A percentile compares a stretch with the other conserved stretches of the same genome.
Conservation (phyloP, 192 early-diverging fungal species). For the Dispira simplex region DNA sequence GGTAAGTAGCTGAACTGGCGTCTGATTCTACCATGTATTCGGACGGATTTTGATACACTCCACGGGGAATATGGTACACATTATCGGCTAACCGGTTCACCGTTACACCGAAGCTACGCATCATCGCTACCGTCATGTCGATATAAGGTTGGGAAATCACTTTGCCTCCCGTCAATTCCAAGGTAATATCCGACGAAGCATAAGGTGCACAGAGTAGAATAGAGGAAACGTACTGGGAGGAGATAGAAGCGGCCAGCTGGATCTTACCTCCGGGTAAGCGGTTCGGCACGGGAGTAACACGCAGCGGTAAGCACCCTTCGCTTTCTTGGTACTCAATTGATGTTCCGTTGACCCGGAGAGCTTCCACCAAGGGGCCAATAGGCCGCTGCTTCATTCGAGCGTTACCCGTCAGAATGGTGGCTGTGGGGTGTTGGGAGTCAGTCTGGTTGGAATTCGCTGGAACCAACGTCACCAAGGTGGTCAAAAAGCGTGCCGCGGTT, state of each 20-base stretch:
- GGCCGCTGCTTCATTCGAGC: constrained; percentile 97
- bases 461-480: constrained; percentile 69
- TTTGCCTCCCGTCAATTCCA: constrained; percentile 78
- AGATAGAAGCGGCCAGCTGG: constrained; percentile 79
- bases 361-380: constrained; percentile 74
- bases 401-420: constrained; percentile 78
- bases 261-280: constrained; percentile 80
- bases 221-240: constrained; percentile 96
- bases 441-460: constrained; percentile 15
- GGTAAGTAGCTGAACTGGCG: constrained; percentile 94
- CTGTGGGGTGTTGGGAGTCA: constrained; percentile 15
- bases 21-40: constrained; percentile 90
- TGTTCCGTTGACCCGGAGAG: constrained; percentile 69
- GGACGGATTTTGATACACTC: constrained; percentile 64
- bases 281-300: constrained; percentile 44
- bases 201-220: constrained; percentile 95
- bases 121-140: constrained; percentile 99
- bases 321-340: constrained; percentile 58
- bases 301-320: constrained; percentile 75
- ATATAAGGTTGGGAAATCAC: constrained; percentile 98
- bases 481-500: constrained; percentile 90
- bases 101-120: constrained; percentile 79
- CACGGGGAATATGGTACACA: constrained; percentile 68
- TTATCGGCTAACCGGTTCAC: constrained; percentile 60
- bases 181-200: constrained; percentile 55